phyloP scores from a whole-genome alignment of 371 early-diverging fungal genomes.

The Sporodiniella umbellata region DNA sequence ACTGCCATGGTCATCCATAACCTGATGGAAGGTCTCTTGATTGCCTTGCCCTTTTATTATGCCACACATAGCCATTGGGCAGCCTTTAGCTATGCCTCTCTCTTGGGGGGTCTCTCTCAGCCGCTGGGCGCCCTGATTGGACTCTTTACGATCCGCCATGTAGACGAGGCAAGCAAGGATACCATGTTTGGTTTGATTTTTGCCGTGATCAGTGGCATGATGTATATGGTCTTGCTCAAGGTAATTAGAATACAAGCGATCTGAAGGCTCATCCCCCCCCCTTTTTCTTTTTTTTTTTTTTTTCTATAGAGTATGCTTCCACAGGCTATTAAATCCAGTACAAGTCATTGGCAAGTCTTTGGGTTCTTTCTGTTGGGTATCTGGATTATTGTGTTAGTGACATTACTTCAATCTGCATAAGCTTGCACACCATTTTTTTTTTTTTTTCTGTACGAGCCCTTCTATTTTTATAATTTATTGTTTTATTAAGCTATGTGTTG shows the following conservation, averaged over 20 bases:
- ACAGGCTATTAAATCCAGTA: conserved; percentile 52
- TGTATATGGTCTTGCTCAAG: conserved; percentile 57
- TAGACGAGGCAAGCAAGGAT: conserved; percentile 38
- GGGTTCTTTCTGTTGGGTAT: conserved; percentile 52
- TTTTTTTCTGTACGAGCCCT: no score
- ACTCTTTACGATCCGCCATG: conserved; percentile 37
- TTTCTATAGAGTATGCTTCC: conserved; percentile 41
- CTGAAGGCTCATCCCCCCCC: conserved; percentile 3
- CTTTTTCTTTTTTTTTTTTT: conserved; percentile 2
- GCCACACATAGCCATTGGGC: conserved; percentile 57
- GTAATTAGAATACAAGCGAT: conserved; percentile 18
- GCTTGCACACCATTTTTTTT: no score
- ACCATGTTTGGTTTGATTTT: conserved; percentile 50
- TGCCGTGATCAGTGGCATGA: conserved; percentile 67
- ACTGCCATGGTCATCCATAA: conserved; percentile 78
- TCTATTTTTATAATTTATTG: no score
- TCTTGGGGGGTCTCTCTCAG: conserved; percentile 67
- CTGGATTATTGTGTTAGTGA: conserved; percentile 38
- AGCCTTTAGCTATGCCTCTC: conserved; percentile 62
- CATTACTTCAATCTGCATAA: conserved; percentile 29
- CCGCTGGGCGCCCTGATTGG: conserved; percentile 65
- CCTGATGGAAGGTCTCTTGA: conserved; percentile 77
- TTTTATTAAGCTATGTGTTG: no score
- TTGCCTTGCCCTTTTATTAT: conserved; percentile 71
- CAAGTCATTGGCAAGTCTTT: conserved; percentile 36